A percentile compares a stretch with the other conserved stretches of the same genome.
Evolutionary conservation across 2,329 filamentous ascomycete genomes (phyloP).

Genomic region (Trichoderma sp.): DNA sequence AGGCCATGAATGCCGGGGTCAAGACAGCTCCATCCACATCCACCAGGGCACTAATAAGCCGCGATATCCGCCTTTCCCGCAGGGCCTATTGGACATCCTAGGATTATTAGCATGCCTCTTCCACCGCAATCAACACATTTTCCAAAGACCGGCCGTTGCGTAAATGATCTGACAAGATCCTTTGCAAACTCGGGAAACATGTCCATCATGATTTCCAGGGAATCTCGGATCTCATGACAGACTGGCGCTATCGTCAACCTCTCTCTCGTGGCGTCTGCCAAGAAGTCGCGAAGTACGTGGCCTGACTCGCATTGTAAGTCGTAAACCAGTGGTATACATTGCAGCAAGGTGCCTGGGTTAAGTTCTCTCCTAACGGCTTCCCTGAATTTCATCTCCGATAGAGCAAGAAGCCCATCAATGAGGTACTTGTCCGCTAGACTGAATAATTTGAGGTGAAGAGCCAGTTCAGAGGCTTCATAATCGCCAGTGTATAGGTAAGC

Average conservation of each 20-base stretch:
- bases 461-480: background rate
- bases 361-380: background rate
- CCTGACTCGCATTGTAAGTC: background rate
- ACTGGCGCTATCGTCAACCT: background rate
- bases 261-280: background rate
- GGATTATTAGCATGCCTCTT: no score
- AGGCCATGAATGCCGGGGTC: background rate
- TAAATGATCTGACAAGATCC: background rate
- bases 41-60: no score
- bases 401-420: background rate
- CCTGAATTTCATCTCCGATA: background rate
- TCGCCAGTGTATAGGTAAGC: background rate
- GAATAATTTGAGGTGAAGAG: background rate
- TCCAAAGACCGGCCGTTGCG: background rate
- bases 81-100: no score
- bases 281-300: background rate
- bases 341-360: background rate
- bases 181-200: background rate
- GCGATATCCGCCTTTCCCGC: no score
- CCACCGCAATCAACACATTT: no score
- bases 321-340: background rate
- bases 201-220: no score
- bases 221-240: background rate
- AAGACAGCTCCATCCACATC: no score
- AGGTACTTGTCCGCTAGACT: background rate